Percentiles rank a stretch among this genome's conserved stretches.
Evolutionary conservation across 768 basidiomycete species (phyloP).

Genomic region (Lentinula sp.): DNA sequence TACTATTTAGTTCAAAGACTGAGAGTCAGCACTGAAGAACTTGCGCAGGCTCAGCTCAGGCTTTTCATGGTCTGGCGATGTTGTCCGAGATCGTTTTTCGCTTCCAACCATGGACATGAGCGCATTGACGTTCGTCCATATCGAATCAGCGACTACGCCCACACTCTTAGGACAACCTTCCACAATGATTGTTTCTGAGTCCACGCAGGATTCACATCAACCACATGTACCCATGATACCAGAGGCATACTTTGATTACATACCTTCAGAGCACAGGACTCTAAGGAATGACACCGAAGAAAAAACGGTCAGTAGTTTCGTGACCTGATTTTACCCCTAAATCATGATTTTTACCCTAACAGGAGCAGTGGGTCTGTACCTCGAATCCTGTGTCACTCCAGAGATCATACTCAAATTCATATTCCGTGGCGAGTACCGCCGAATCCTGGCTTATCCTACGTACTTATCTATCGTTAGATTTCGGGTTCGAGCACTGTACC

Average conservation of each 20-base stretch:
- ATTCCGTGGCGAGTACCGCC: background rate
- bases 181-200: background rate
- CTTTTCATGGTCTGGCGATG: background rate
- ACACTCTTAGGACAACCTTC: background rate
- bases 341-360: background rate
- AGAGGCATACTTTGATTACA: constrained; percentile 4
- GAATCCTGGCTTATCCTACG: too few relatives aligned
- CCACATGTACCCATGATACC: background rate
- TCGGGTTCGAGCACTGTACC: background rate
- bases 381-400: background rate
- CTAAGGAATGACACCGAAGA: background rate
- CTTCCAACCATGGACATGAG: constrained; percentile 7
- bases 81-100: constrained; percentile 1
- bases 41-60: constrained; percentile 1
- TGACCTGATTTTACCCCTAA: background rate
- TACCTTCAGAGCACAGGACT: background rate
- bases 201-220: background rate
- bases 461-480: background rate
- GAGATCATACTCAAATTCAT: background rate
- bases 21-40: background rate
- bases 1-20: background rate
- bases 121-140: constrained; percentile 2
- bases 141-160: background rate
- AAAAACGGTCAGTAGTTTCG: background rate
- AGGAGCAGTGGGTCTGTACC: background rate